Evolutionary conservation across 768 basidiomycete species (phyloP).

Genomic region (Lentinula aciculospora): DNA sequence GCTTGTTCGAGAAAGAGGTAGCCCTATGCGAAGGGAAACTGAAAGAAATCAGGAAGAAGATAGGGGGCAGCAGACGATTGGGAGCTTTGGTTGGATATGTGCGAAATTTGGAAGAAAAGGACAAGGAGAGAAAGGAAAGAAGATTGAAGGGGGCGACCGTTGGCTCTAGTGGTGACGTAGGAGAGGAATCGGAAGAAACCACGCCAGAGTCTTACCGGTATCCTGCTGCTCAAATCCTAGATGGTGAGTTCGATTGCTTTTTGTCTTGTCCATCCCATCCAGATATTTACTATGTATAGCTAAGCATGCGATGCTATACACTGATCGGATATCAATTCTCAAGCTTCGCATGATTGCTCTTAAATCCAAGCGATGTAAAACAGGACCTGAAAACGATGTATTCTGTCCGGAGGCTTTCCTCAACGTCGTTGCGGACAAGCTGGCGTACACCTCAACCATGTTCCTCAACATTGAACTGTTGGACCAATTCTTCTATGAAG

Average conservation of each 20-base stretch:
- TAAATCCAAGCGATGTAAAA: conserved; percentile 82
- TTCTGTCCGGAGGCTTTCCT: conserved; percentile 97
- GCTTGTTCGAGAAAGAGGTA: conserved; percentile 81
- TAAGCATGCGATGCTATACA: conserved; percentile 87
- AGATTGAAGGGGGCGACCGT: conserved; percentile 34
- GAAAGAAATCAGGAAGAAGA: conserved; percentile 79
- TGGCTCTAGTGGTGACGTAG: conserved; percentile 24
- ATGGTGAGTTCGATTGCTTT: conserved; percentile 55
- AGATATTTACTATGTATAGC: conserved; percentile 40
- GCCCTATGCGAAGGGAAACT: conserved; percentile 81
- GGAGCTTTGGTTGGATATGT: conserved; percentile 76
- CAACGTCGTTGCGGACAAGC: conserved; percentile 93
- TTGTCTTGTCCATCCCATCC: not conserved
- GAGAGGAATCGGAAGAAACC: conserved; percentile 30
- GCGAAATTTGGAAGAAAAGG: conserved; percentile 71
- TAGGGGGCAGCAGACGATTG: conserved; percentile 83
- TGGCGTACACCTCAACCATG: conserved; percentile 94
- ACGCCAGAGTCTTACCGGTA: conserved; percentile 76
- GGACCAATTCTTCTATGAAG: conserved; percentile 98
- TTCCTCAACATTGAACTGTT: conserved; percentile 98
- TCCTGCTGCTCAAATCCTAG: conserved; percentile 85
- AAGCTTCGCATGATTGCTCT: conserved; percentile 84
- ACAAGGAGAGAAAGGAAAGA: conserved; percentile 55
- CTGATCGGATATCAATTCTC: conserved; percentile 73
- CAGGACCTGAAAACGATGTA: conserved; percentile 81